Percentiles rank a stretch among this genome's conserved stretches.
phyloP scores from a whole-genome alignment of 177 flowering plant species.

The Vitis hybrid region DNA sequence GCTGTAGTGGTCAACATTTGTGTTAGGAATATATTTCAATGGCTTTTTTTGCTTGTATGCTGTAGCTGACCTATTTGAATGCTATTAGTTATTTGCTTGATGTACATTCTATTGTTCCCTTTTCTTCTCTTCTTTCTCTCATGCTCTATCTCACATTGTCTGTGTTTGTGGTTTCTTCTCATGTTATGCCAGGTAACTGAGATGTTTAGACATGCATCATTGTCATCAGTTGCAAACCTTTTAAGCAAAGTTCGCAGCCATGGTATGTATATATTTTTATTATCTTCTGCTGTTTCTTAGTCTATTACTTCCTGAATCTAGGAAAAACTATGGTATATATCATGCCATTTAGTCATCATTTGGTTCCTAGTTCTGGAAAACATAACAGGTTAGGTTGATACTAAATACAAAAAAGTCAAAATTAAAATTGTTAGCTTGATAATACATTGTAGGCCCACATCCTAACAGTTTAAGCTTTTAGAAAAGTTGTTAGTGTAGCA shows the following conservation, averaged over 20 bases:
- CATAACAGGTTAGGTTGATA: neutral
- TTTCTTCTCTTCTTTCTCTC: too few relatives aligned
- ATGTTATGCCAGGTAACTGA: conserved; percentile 49
- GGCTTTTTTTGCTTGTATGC: neutral
- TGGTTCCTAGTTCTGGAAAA: neutral
- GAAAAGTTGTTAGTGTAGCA: too few relatives aligned
- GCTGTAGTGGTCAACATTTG: too few relatives aligned
- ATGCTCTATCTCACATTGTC: neutral
- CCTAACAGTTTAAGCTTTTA: too few relatives aligned
- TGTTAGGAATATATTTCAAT: too few relatives aligned
- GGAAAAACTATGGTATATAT: neutral
- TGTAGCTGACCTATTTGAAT: neutral
- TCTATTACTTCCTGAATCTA: neutral
- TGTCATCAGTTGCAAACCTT: conserved; percentile 54
- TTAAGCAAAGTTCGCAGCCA: conserved; percentile 75
- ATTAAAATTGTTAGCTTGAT: too few relatives aligned
- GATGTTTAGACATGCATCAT: conserved; percentile 62
- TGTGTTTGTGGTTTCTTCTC: neutral
- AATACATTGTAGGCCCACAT: too few relatives aligned
- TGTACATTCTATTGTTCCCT: neutral
- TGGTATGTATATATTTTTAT: conserved; percentile 38
- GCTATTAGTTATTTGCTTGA: neutral
- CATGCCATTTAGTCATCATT: neutral
- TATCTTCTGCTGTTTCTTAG: neutral
- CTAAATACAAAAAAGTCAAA: too few relatives aligned